phyloP scores from a whole-genome alignment of 148 eudicot species.

The Heliamphora exappendiculata region DNA sequence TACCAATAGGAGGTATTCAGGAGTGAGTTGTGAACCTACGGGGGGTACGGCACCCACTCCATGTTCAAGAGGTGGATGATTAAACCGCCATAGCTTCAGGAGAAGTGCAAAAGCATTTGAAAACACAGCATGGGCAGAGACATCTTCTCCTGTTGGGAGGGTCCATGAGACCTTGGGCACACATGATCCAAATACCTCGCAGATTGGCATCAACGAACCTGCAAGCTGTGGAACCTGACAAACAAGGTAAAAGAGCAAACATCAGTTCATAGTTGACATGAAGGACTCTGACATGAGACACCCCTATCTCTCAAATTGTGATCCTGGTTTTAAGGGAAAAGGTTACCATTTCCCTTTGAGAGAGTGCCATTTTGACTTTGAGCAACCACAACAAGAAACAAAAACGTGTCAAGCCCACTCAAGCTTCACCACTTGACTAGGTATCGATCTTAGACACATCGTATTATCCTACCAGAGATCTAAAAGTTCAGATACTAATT shows the following conservation, averaged over 20 bases:
- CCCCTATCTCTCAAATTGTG: background rate
- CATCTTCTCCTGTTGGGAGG: conserved; percentile 67
- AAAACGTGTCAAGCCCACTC: no score
- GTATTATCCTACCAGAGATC: background rate
- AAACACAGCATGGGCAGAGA: conserved; percentile 73
- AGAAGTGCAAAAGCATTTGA: conserved; percentile 92
- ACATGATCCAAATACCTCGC: conserved; percentile 90
- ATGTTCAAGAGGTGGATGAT: conserved; percentile 80
- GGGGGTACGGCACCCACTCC: conserved; percentile 95
- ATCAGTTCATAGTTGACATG: background rate
- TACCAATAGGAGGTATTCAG: conserved; percentile 70
- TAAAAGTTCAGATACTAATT: background rate
- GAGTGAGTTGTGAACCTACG: conserved; percentile 90
- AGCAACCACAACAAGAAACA: no score
- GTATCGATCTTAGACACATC: background rate
- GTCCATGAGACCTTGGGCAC: conserved; percentile 66
- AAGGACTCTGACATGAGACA: background rate
- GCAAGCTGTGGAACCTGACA: conserved; percentile 91
- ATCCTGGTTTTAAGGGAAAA: background rate
- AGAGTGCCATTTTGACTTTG: no score
- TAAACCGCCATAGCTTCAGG: conserved; percentile 90
- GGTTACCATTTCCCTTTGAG: background rate
- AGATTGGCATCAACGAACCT: conserved; percentile 87
- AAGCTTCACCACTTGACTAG: no score
- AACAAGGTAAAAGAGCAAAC: background rate